Evolutionary conservation across 179 eudicot species (phyloP), one percentile per base, ranked within the genome.

Genomic region (Sideroxylon spinosum): DNA sequence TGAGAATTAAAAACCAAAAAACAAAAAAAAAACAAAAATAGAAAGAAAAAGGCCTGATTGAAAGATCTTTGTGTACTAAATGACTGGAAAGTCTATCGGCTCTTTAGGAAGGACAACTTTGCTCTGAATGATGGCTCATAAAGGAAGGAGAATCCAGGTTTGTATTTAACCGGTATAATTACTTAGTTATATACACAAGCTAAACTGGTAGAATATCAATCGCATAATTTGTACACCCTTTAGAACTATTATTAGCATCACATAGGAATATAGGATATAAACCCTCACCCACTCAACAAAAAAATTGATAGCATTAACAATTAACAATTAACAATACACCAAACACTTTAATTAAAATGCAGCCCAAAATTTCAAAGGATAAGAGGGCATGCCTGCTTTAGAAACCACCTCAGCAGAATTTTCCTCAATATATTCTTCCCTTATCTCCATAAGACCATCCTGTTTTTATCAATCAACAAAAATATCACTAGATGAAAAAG

Each of bases 401-500:
- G 76, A 61, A 78, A 53, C 79, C 67, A 80, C 76, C 77, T 78
- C 88, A 71, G 46, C 76, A 77, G 85, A 76, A 84, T 79, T 78
- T 76, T 90, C 99, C 71, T 90, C 94, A 50, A 79, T 64, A 82
- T 83, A 91, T 57, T 95, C 98, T 82, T 95, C 99, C 79, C 89
- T 89, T 68, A 95, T 93, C 81, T 95, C 98, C 75, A 95, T 90
- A 74, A 95, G 88, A 82, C 97, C 98, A 81, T 92, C 95, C 98
- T 95, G 94, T 69, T 74, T 80, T 71, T 64, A 12, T 28, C 57
- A 75, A 4, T 1, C 70, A 62, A 77, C 46, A 65, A 63, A 56
- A 69, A 69, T 22, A 70, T 11, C 44, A 62, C 80, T 29, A 61
- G 23, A 55, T 75, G 55, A 68, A 67, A 32, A 64, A 23, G 6